Conservation (phyloP, 108 stramenopile genomes). For the Aurantiochytrium sp. region DNA sequence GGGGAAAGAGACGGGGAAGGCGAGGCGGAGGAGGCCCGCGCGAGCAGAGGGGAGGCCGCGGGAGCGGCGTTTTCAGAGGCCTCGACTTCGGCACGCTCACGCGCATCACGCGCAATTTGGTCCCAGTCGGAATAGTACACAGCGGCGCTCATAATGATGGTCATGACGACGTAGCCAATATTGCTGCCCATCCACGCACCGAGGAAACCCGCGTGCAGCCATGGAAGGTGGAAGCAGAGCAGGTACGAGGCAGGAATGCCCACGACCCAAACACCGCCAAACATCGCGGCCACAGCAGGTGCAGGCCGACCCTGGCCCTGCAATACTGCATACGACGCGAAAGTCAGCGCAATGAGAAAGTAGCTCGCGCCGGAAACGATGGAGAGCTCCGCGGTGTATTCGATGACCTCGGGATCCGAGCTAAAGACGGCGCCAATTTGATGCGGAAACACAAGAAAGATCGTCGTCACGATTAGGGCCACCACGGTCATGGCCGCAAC, state of each 20-base stretch:
- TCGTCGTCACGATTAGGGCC: background rate
- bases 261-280: background rate
- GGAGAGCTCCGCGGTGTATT: background rate
- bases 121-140: slow-evolving; percentile 1
- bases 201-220: background rate
- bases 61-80: background rate
- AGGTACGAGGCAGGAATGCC: background rate
- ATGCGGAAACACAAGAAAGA: background rate
- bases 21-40: no score
- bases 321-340: background rate
- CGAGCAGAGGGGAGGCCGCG: no score
- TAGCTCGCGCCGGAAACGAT: background rate
- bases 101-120: background rate
- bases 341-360: background rate
- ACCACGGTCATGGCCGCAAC: background rate
- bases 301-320: background rate
- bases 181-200: background rate
- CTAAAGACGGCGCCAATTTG: background rate
- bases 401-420: background rate
- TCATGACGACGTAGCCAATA: slow-evolving; percentile 3
- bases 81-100: background rate
- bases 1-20: no score
- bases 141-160: background rate
- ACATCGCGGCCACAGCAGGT: background rate
- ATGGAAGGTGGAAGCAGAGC: background rate